phyloP scores from a whole-genome alignment of 371 early-diverging fungal species.

The Lichtheimia ornata region DNA sequence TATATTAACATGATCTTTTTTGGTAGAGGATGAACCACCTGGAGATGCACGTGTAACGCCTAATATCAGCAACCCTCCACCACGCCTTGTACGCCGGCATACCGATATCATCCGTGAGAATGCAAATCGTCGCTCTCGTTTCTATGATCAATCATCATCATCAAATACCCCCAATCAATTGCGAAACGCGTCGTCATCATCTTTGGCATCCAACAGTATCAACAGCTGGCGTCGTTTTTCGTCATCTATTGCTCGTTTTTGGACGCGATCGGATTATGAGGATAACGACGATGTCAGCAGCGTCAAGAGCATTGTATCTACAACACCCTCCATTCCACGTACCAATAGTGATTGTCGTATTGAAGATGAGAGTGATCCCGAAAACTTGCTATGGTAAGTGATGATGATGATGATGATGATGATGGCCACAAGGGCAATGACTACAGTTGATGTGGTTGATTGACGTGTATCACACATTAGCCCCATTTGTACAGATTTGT shows the following conservation, averaged over 20 bases:
- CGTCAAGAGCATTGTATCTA: background rate
- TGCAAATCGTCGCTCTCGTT: no score
- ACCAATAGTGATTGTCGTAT: background rate
- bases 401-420: no score
- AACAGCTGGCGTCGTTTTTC: conserved; percentile 7
- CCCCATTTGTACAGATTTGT: conserved; percentile 74
- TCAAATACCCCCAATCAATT: background rate
- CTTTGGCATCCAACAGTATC: background rate
- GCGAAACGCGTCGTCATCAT: background rate
- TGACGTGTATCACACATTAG: conserved; percentile 28
- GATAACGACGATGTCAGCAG: background rate
- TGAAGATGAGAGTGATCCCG: conserved; percentile 13
- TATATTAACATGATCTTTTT: no score
- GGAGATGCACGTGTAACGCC: no score
- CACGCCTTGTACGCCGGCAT: no score
- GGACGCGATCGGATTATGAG: background rate
- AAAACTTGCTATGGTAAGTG: conserved; percentile 12
- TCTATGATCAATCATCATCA: no score
- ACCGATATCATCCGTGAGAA: no score
- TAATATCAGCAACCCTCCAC: no score
- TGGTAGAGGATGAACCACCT: no score
- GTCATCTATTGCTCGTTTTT: conserved; percentile 1
- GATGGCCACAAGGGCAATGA: no score
- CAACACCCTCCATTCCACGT: background rate
- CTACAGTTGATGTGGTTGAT: background rate